Conservation (phyloP, 2,329 filamentous ascomycete genomes). For the Cytospora piceae region DNA sequence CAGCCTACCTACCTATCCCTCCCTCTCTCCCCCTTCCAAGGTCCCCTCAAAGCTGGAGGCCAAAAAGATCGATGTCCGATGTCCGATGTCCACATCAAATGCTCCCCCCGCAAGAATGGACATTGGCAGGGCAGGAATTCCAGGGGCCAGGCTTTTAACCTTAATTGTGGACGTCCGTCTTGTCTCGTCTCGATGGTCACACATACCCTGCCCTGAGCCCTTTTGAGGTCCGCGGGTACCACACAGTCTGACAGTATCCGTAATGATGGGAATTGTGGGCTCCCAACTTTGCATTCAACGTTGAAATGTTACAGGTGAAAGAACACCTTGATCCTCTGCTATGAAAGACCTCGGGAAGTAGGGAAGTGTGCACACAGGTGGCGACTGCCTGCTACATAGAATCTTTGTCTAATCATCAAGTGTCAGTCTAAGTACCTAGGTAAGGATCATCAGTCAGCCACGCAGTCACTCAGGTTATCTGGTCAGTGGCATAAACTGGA, state of each 20-base stretch:
- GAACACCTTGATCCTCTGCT: too few relatives aligned
- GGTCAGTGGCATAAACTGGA: too few relatives aligned
- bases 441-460: too few relatives aligned
- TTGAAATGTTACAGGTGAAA: too few relatives aligned
- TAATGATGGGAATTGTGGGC: too few relatives aligned
- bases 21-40: neutral
- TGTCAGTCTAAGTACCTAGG: neutral
- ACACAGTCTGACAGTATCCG: too few relatives aligned
- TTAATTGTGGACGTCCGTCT: conserved; percentile 1
- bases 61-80: neutral
- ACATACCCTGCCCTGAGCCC: too few relatives aligned
- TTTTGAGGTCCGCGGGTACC: neutral
- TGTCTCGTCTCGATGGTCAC: neutral
- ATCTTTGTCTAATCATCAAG: neutral
- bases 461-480: too few relatives aligned
- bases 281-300: too few relatives aligned
- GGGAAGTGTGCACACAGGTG: too few relatives aligned
- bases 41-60: neutral
- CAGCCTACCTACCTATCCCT: neutral
- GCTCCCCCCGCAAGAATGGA: neutral
- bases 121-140: neutral
- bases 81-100: neutral
- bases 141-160: neutral
- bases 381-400: too few relatives aligned
- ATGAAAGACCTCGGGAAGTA: too few relatives aligned